phyloP scores from a whole-genome alignment of 2,329 filamentous ascomycete species.

The Aaosphaeria arxii region DNA sequence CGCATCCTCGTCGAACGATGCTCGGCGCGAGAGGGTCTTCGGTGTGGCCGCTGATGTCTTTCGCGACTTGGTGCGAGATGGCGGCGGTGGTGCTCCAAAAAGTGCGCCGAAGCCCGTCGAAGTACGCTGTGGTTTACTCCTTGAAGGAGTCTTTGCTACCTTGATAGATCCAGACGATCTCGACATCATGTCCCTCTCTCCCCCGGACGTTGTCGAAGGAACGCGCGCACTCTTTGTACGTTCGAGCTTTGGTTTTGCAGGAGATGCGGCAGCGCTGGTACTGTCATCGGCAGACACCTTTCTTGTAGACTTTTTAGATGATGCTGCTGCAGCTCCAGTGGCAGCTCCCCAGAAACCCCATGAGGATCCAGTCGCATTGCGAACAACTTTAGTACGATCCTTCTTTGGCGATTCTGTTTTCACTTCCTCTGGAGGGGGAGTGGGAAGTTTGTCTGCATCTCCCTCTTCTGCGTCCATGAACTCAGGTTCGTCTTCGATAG shows the following conservation, averaged over 20 bases:
- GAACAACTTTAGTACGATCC: constrained; percentile 73
- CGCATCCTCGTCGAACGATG: constrained; percentile 63
- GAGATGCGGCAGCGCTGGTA: constrained; percentile 15
- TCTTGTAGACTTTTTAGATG: constrained; percentile 37
- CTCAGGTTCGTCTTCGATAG: constrained; percentile 4
- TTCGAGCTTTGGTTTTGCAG: constrained; percentile 42
- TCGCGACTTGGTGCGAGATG: constrained; percentile 67
- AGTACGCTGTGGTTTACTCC: constrained; percentile 52
- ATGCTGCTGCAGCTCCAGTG: constrained; percentile 29
- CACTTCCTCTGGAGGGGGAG: constrained; percentile 37
- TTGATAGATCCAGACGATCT: constrained; percentile 75
- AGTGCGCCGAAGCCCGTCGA: constrained; percentile 61
- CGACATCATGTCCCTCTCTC: constrained; percentile 62
- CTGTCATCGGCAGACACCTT: constrained; percentile 31
- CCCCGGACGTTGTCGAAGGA: constrained; percentile 28
- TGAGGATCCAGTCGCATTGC: constrained; percentile 62
- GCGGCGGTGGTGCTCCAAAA: constrained; percentile 52
- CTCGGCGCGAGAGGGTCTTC: constrained; percentile 62
- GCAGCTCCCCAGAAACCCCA: constrained; percentile 74
- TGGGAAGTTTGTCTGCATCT: constrained; percentile 40
- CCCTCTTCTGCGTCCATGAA: constrained; percentile 22
- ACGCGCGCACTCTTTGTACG: constrained; percentile 57
- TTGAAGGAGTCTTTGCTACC: constrained; percentile 51
- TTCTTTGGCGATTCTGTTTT: constrained; percentile 59
- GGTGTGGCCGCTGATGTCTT: constrained; percentile 55